Conservation (phyloP, 805 yeast genomes). For the Starmera pachycereana region DNA sequence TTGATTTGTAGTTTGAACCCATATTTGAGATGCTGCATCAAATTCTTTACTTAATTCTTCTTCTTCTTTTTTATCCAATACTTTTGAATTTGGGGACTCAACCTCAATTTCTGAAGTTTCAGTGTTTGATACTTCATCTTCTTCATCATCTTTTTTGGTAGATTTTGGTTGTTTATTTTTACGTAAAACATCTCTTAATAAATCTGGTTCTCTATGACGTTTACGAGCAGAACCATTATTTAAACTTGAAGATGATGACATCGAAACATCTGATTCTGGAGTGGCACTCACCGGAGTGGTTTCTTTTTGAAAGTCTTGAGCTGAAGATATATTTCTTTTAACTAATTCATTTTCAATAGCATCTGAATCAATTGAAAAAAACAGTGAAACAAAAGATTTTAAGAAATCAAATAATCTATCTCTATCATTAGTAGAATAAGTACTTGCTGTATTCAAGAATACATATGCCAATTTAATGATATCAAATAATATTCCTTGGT, state of each 20-base stretch:
- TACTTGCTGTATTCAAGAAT: constrained; percentile 56
- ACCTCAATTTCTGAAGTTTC: constrained; percentile 16
- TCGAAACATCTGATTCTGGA: constrained; percentile 1
- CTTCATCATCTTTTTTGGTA: constrained; percentile 1
- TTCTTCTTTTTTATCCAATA: constrained; percentile 14
- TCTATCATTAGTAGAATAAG: constrained; percentile 72
- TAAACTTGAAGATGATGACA: constrained; percentile 7
- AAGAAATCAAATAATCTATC: constrained; percentile 66
- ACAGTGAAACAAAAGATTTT: constrained; percentile 57
- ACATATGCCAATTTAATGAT: constrained; percentile 56
- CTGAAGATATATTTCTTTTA: constrained; percentile 13
- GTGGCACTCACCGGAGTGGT: constrained; percentile 13
- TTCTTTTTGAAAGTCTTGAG: constrained; percentile 3
- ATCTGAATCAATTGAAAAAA: constrained; percentile 52
- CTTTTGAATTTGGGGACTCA: constrained; percentile 18
- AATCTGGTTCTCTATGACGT: constrained; percentile 37
- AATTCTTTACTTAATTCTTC: constrained; percentile 11
- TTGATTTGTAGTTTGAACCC: constrained; percentile 15
- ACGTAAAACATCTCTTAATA: constrained; percentile 48
- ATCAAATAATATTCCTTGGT: constrained; percentile 63
- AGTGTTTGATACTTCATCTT: constrained; percentile 19
- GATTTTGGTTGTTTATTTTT: constrained; percentile 34
- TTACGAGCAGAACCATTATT: constrained; percentile 16
- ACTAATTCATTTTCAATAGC: constrained; percentile 31
- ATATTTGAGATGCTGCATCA: constrained; percentile 3